Conservation (phyloP, 257 asterid genomes). For the Fraxinus americana region DNA sequence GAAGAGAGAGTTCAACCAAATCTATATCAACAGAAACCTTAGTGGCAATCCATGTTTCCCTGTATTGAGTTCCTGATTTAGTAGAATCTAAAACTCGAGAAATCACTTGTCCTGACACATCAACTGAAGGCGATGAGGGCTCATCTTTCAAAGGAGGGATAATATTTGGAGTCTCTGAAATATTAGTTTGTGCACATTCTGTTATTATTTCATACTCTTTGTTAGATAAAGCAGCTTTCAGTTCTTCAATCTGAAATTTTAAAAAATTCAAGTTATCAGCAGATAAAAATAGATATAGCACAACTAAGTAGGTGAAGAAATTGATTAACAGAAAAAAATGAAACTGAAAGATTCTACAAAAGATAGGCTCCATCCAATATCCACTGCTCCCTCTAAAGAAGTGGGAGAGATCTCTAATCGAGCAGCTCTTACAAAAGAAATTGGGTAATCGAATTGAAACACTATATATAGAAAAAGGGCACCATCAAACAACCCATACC, state of each 20-base stretch:
- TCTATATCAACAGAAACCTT: conserved; percentile 70
- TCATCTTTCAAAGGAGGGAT: conserved; percentile 63
- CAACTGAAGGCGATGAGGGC: conserved; percentile 43
- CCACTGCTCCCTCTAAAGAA: neutral
- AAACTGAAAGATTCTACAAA: neutral
- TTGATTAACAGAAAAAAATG: neutral
- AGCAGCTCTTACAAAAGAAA: conserved; percentile 11
- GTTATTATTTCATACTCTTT: conserved; percentile 84
- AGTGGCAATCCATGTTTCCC: conserved; percentile 57
- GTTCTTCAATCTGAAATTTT: conserved; percentile 70
- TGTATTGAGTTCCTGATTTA: conserved; percentile 47
- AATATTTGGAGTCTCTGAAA: conserved; percentile 79
- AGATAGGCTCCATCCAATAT: neutral
- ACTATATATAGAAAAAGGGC: neutral
- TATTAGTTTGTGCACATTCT: conserved; percentile 84
- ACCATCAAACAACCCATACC: neutral
- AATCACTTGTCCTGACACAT: conserved; percentile 44
- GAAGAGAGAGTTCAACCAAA: conserved; percentile 83
- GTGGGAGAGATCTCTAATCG: conserved; percentile 12
- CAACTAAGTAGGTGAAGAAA: neutral
- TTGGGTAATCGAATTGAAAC: conserved; percentile 3
- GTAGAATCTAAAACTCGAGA: conserved; percentile 43
- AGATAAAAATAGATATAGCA: neutral
- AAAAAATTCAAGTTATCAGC: conserved; percentile 19
- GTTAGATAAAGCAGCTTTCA: conserved; percentile 94